Percentiles rank a stretch among this genome's conserved stretches.
These are phyloP conservation scores for Excoecaria cochinchinensis DNA, from an alignment of 345 rosid genomes.

Conservation along the genomic window DNA sequence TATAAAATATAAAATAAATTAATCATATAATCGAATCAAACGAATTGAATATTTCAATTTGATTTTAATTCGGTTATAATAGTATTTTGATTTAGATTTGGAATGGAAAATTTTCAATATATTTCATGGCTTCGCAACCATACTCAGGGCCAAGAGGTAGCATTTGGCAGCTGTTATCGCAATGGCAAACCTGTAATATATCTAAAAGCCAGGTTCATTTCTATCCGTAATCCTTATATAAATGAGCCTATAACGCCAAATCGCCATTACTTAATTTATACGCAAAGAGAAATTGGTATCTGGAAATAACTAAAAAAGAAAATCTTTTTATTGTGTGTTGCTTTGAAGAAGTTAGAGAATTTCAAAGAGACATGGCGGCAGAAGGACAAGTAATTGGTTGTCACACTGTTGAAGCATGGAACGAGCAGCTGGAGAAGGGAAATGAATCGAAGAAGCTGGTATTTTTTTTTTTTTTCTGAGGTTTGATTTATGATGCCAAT, in stretches of 20 bases:
- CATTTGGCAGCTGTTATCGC: neutral
- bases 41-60: too few species aligned
- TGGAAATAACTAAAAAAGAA: neutral
- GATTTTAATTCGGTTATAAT: too few species aligned
- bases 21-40: too few species aligned
- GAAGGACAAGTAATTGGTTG: slow-evolving; percentile 76
- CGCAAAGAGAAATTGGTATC: too few species aligned
- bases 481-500: neutral
- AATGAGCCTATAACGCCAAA: neutral
- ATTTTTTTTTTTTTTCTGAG: neutral
- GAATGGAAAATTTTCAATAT: too few species aligned
- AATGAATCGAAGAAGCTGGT: slow-evolving; percentile 73
- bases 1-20: too few species aligned
- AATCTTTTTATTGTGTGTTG: neutral
- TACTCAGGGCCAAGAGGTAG: too few species aligned
- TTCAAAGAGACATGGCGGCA: slow-evolving; percentile 33
- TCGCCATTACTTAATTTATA: neutral
- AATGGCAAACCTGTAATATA: slow-evolving; percentile 31
- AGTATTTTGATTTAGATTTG: too few species aligned
- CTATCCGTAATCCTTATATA: neutral
- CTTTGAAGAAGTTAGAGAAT: neutral
- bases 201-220: neutral
- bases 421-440: slow-evolving; percentile 50
- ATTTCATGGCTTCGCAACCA: too few species aligned
- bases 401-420: slow-evolving; percentile 68